Percentiles rank a stretch among this genome's conserved stretches.
Evolutionary conservation across 345 rosid species (phyloP).

Genomic region (Hirschfeldia incana): DNA sequence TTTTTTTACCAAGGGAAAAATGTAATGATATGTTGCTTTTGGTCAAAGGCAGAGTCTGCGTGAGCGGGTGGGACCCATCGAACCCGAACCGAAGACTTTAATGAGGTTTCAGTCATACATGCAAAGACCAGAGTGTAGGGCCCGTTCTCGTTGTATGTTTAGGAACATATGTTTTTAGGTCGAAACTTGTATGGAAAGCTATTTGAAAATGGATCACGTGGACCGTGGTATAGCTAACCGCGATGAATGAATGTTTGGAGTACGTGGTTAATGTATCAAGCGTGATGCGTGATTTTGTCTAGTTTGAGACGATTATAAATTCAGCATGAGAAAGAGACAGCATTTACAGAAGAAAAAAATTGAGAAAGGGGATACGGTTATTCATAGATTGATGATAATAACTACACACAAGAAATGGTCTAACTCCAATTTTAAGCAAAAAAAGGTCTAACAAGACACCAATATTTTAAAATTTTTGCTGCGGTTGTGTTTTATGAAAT

Average conservation of each 20-base stretch:
- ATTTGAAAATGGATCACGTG: conserved; percentile 1
- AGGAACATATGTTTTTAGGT: conserved; percentile 20
- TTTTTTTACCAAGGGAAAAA: background rate
- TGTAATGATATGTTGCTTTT: conserved; percentile 41
- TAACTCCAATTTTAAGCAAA: too few relatives aligned
- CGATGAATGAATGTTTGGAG: background rate
- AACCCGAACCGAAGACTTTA: conserved; percentile 36
- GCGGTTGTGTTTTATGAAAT: background rate
- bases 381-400: background rate
- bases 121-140: conserved; percentile 29
- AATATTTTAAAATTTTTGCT: background rate
- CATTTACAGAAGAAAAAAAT: too few relatives aligned
- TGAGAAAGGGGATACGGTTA: background rate
- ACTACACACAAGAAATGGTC: background rate
- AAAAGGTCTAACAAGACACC: background rate
- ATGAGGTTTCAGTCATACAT: conserved; percentile 33
- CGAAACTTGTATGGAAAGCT: conserved; percentile 1
- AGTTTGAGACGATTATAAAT: background rate
- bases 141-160: conserved; percentile 15
- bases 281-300: background rate
- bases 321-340: background rate
- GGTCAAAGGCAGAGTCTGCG: conserved; percentile 44
- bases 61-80: conserved; percentile 14
- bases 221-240: background rate
- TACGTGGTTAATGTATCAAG: background rate